These are phyloP conservation scores for Acer yangbiense DNA, from an alignment of 345 rosid genomes.

Conservation along the genomic window DNA sequence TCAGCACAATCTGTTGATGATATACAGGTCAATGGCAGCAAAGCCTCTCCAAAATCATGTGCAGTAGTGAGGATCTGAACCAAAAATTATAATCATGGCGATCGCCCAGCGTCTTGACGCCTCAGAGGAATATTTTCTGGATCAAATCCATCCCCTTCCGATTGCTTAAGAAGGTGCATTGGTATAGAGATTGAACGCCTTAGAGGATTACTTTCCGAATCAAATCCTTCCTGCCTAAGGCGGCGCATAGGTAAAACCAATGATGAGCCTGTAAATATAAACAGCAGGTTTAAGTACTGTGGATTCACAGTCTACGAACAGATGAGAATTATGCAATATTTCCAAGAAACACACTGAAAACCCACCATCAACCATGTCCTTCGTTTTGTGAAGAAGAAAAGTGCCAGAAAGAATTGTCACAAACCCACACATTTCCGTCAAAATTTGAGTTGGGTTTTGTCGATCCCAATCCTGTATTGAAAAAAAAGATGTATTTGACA, in stretches of 20 bases:
- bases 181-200: constrained; percentile 37
- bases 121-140: constrained; percentile 66
- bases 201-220: constrained; percentile 62
- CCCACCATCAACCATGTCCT: constrained; percentile 77
- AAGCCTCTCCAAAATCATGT: constrained; percentile 23
- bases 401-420: constrained; percentile 83
- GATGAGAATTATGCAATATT: background rate
- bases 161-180: constrained; percentile 42
- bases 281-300: constrained; percentile 19
- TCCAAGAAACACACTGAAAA: constrained; percentile 10
- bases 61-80: constrained; percentile 19
- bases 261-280: constrained; percentile 47
- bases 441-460: constrained; percentile 79
- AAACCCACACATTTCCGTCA: constrained; percentile 82
- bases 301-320: constrained; percentile 18
- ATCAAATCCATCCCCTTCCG: constrained; percentile 42
- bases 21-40: constrained; percentile 23
- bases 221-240: constrained; percentile 48
- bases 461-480: constrained; percentile 76
- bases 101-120: constrained; percentile 43
- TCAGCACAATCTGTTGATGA: constrained; percentile 15
- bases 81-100: constrained; percentile 30
- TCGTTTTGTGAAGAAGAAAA: constrained; percentile 83
- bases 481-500: constrained; percentile 1
- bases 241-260: constrained; percentile 34